phyloP scores from a whole-genome alignment of 2,329 filamentous ascomycete genomes.

The Acephala macrosclerotiorum region DNA sequence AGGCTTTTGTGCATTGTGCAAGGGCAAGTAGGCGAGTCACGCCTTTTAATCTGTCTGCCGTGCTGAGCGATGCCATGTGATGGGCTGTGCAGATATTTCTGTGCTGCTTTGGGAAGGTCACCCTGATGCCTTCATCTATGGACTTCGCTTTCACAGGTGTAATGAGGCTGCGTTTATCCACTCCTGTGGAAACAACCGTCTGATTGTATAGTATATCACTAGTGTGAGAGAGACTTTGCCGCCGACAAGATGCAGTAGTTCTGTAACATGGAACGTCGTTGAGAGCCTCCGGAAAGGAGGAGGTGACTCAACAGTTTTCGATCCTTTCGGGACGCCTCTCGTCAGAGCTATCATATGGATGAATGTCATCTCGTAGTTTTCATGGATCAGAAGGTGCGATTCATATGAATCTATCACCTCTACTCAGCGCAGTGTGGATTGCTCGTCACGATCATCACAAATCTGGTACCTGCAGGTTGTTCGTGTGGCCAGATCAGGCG shows the following conservation, averaged over 20 bases:
- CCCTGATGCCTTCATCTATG: constrained; percentile 1
- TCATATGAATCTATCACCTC: background rate
- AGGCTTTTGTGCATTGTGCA: constrained; percentile 7
- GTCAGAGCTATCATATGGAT: background rate
- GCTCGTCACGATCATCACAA: background rate
- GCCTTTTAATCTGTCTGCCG: constrained; percentile 5
- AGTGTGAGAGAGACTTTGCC: background rate
- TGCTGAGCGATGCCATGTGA: constrained; percentile 1
- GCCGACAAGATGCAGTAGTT: constrained; percentile 3
- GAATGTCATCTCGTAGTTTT: constrained; percentile 1
- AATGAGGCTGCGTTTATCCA: background rate
- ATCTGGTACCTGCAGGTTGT: background rate
- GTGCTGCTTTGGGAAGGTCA: background rate
- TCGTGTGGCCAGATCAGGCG: constrained; percentile 2
- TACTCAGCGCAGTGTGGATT: background rate
- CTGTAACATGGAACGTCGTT: background rate
- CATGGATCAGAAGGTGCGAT: background rate
- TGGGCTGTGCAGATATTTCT: background rate
- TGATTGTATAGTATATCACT: constrained; percentile 5
- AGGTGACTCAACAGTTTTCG: background rate
- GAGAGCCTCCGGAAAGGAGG: constrained; percentile 1
- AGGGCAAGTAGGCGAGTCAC: background rate
- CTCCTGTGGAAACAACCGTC: background rate
- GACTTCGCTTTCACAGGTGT: background rate
- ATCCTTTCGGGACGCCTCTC: background rate